phyloP scores from a whole-genome alignment of 176 grass and related monocot species.

The Cenchrus purpureus region DNA sequence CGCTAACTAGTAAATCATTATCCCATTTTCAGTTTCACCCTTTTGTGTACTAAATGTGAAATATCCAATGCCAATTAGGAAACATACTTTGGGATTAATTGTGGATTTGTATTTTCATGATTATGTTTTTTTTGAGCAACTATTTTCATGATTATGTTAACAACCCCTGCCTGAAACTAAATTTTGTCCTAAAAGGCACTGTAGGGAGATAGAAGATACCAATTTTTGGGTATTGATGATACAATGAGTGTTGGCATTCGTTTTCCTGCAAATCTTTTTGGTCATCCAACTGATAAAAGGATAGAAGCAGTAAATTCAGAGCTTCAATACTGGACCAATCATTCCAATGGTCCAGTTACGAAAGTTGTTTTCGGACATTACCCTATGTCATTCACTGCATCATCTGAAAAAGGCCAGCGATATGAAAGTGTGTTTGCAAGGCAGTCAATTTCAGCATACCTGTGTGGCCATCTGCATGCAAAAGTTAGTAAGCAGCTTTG shows the following conservation, averaged over 20 bases:
- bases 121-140: not conserved
- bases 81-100: constrained; percentile 13
- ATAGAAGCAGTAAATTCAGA: constrained; percentile 63
- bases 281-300: constrained; percentile 72
- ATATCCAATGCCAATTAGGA: not conserved
- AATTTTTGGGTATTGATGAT: constrained; percentile 93
- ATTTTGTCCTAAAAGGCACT: constrained; percentile 57
- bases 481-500: constrained; percentile 71
- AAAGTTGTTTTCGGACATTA: constrained; percentile 87
- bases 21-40: not conserved
- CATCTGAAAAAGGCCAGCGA: constrained; percentile 55
- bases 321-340: constrained; percentile 61
- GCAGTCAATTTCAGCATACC: constrained; percentile 69
- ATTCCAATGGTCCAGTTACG: constrained; percentile 52
- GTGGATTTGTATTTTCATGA: constrained; percentile 23
- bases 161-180: constrained; percentile 45
- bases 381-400: constrained; percentile 82
- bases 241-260: constrained; percentile 79
- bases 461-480: constrained; percentile 88
- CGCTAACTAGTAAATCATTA: constrained; percentile 7
- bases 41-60: not conserved
- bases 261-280: constrained; percentile 86
- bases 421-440: constrained; percentile 72
- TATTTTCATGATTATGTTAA: constrained; percentile 31
- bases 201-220: constrained; percentile 75